A percentile compares a stretch with the other conserved stretches of the same genome.
These are phyloP conservation scores for Neurospora sp. DNA, from an alignment of 495 filamentous ascomycete species.

Conservation along the genomic window DNA sequence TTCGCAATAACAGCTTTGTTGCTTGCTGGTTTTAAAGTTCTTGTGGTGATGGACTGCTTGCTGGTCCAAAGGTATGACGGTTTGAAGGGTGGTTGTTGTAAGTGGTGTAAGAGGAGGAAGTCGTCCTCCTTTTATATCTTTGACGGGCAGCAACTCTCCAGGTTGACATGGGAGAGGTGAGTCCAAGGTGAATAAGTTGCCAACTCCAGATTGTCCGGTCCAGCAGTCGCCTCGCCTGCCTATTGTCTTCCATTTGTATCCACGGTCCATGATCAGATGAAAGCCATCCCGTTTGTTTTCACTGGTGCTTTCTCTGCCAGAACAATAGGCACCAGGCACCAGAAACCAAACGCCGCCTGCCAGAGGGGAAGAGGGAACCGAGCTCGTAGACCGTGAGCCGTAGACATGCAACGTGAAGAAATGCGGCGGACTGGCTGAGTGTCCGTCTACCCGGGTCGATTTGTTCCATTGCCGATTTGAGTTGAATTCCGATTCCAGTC, in stretches of 20 bases:
- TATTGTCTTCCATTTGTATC: not conserved
- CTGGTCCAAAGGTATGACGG: not conserved
- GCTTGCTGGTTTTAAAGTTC: not conserved
- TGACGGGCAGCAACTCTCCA: not conserved
- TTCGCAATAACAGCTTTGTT: not conserved
- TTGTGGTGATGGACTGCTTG: not conserved
- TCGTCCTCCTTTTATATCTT: not conserved
- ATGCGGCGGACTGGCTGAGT: not conserved
- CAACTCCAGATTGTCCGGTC: not conserved
- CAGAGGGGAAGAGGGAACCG: not conserved
- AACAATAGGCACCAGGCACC: not conserved
- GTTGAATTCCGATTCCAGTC: not conserved
- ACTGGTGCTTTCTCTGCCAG: not conserved
- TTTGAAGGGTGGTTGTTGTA: not conserved
- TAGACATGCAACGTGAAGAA: not conserved
- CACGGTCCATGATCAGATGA: not conserved
- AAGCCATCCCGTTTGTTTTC: not conserved
- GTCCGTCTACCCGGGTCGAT: not conserved
- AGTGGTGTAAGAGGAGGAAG: not conserved
- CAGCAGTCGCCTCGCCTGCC: not conserved
- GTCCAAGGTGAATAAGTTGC: not conserved
- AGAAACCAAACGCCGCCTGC: not conserved
- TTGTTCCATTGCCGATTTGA: not conserved
- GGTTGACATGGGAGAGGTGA: not conserved
- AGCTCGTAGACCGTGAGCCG: not conserved